Evolutionary conservation across 2,329 filamentous ascomycete species (phyloP).

Genomic region (Aspergillus sp.): DNA sequence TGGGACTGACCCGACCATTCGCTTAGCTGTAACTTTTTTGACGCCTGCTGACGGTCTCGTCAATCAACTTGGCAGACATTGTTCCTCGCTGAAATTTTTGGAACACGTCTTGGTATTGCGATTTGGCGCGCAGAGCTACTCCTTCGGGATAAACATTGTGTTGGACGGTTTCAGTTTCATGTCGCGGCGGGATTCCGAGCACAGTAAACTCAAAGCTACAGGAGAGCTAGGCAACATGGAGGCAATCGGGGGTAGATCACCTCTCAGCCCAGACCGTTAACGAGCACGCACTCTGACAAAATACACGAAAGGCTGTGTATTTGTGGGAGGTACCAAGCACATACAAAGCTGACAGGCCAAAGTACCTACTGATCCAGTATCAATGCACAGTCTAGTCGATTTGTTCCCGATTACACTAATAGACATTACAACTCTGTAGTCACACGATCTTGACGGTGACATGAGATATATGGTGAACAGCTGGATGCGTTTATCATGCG

Average conservation of each 20-base stretch:
- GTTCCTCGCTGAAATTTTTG: background rate
- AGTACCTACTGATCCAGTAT: background rate
- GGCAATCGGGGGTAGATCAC: background rate
- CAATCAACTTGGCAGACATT: background rate
- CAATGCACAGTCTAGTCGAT: background rate
- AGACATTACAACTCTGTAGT: background rate
- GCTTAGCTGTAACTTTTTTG: background rate
- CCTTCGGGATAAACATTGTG: background rate
- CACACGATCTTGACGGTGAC: background rate
- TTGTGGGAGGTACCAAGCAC: background rate
- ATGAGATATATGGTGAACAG: too few relatives aligned
- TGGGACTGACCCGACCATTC: background rate
- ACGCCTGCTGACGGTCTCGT: background rate
- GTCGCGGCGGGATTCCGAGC: background rate
- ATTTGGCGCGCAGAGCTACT: background rate
- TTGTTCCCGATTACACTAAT: background rate
- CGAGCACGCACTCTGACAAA: background rate
- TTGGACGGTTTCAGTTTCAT: background rate
- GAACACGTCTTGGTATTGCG: background rate
- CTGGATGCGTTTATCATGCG: too few relatives aligned
- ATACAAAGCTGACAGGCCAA: background rate
- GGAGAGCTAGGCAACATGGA: background rate
- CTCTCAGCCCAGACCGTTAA: background rate
- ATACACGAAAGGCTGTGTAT: background rate
- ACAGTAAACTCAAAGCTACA: slow-evolving; percentile 1